Base-by-base conservation (phyloP, 164 flowering plant genomes). In the Annona cherimola region DNA sequence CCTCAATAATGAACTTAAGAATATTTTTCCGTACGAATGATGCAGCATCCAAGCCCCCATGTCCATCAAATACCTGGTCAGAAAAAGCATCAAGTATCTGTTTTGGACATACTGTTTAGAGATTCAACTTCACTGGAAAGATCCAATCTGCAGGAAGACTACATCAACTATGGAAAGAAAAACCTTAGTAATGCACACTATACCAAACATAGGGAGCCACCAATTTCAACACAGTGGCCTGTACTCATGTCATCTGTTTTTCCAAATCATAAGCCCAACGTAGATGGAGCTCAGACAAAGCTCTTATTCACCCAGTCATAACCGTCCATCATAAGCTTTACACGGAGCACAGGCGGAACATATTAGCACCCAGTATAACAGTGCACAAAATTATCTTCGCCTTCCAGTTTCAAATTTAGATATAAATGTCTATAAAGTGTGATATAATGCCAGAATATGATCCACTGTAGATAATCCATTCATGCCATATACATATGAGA, bases 61-160 rank as follows among this genome's bases (percentile, higher is more conserved):
- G 98, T 19, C 98, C 98, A 85, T 94, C 97, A 85, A 94, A 92
- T 8, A 94, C 97, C 99, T 94, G 84, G 62, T 50, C 69, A 76
- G 39, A 78, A 19, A 73, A 67, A 71, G 42, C 12, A 14, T 44
- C 41, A 44, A 64, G 41, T 64, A n/a, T 64, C 41, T 42, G 41
- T 43, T 6, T 64, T 8, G 35, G 35, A 26, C 35, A 26, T 26
- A 26, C 35, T 26, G 5, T 61, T 9, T 40, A 61, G 8, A 4
- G 26, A 19, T 7, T 18, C 40, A 61, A 14, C 19, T 20, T 61
- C 39, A 26, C 2, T 20, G 26, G 26, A 26, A 61, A 20, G 26
- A 19, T 3, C 35, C 4, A 7, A 26, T 26, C 35, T 26, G 35
- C 35, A 26, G 35, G 35, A 26, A 64, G 16, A 16, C 16, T 64